Conservation (phyloP, 192 early-diverging fungal species). For the Podila horticola region DNA sequence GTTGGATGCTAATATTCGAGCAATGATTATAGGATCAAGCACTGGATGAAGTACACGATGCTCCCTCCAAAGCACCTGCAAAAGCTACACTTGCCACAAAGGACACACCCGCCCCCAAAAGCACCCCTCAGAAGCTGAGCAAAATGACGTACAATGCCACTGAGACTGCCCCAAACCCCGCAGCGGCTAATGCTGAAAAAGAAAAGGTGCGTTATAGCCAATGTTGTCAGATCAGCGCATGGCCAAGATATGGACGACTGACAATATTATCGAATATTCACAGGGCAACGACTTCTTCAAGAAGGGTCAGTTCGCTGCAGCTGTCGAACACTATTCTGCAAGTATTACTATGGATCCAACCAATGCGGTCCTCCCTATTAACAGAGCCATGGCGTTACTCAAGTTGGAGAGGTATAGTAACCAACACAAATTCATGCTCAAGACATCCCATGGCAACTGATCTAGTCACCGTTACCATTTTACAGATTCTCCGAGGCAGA, state of each 20-base stretch:
- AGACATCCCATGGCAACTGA: background rate
- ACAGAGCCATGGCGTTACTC: constrained; percentile 85
- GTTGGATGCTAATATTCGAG: too few relatives aligned
- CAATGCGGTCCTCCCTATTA: constrained; percentile 69
- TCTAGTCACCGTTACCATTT: background rate
- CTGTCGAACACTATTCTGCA: constrained; percentile 70
- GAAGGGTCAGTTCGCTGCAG: constrained; percentile 63
- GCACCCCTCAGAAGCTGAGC: background rate
- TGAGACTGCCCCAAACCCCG: background rate
- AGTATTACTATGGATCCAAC: constrained; percentile 70
- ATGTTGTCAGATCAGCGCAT: background rate
- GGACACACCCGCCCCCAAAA: background rate
- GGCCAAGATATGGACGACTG: background rate
- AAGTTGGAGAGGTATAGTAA: constrained; percentile 71
- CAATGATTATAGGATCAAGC: constrained; percentile 5
- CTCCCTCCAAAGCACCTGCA: background rate
- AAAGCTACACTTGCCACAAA: background rate
- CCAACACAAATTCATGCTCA: background rate
- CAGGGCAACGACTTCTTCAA: constrained; percentile 72
- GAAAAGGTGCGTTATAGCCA: constrained; percentile 19
- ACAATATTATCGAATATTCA: background rate
- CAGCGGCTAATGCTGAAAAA: constrained; percentile 25
- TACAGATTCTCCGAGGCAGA: constrained; percentile 70
- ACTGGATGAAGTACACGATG: constrained; percentile 6
- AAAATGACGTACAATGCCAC: background rate